Base-by-base conservation (phyloP, 805 yeast genomes). In the Kazachstania taianensis region DNA sequence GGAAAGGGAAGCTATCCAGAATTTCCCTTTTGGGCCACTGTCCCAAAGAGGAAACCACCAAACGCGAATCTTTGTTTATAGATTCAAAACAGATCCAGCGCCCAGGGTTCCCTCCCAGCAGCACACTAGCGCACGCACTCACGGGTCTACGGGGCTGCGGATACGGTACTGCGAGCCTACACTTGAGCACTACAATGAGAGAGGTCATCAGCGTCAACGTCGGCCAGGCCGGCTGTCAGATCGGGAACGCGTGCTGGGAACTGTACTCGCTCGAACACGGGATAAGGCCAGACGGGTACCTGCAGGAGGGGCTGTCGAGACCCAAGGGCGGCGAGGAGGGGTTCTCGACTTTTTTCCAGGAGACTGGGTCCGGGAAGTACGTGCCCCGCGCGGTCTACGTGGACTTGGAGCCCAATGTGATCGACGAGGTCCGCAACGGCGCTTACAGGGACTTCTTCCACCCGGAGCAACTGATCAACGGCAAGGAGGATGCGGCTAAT, bases 231-330 rank as follows among this genome's bases (percentile, higher is more conserved):
- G 98, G 98, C 71, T 85, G 96, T 68, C 98, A 89, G 69, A 89
- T 89, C 57, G 98, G 97, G 69, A 89, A 89, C 67, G 85, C 97
- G 38, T 92, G 97, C 66, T 89, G 98, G 98, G 97, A 89, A 62
- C 72, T 89, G 47, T 89, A 89, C 68, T 85, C 96, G 46, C 78
- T 83, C 54, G 98, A 89, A 63, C 98, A 89, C 61, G 98, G 97
- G 40, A 89, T 89, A 51, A 78, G 81, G 57, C 94, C 96, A 36
- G 97, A 89, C 61, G 98, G 98, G 41, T 87, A 76, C 61, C 70
- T 61, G 37, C 74, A 78, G 61, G 87, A 79, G 36, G 89, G 89
- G 22, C 65, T 80, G 45, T 65, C 65, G 39, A 81, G 82, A 59
- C 94, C 94, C 50, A 81, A 78, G 58, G 92, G 96, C 46, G 89